phyloP scores from a whole-genome alignment of 805 yeast genomes.

The Candida cerambycidarum region DNA sequence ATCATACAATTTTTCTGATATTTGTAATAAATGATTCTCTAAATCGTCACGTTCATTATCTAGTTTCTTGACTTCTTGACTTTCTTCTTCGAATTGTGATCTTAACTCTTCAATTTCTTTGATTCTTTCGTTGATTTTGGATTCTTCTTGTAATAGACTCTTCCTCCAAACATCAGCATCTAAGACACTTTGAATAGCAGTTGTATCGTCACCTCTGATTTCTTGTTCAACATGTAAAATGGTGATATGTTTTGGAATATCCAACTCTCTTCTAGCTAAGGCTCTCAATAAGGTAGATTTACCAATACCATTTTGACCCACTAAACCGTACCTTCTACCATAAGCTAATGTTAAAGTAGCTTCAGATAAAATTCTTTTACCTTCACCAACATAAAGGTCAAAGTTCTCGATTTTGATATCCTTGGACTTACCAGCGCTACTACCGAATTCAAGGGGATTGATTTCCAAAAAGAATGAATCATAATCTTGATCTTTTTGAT shows the following conservation, averaged over 20 bases:
- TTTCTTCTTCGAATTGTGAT: slow-evolving; percentile 70
- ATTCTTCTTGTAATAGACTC: slow-evolving; percentile 75
- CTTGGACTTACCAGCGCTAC: slow-evolving; percentile 89
- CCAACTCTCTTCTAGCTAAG: slow-evolving; percentile 86
- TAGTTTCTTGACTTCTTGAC: slow-evolving; percentile 70
- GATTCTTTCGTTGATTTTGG: slow-evolving; percentile 69
- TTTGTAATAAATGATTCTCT: slow-evolving; percentile 72
- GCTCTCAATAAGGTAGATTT: slow-evolving; percentile 93
- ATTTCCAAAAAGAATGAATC: slow-evolving; percentile 94
- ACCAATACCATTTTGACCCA: slow-evolving; percentile 99
- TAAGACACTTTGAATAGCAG: slow-evolving; percentile 91
- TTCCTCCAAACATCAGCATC: slow-evolving; percentile 99
- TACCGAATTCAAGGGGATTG: slow-evolving; percentile 88
- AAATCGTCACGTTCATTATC: slow-evolving; percentile 91
- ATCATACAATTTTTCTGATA: slow-evolving; percentile 78
- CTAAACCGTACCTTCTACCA: slow-evolving; percentile 95
- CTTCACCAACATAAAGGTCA: slow-evolving; percentile 94
- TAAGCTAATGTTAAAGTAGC: slow-evolving; percentile 82
- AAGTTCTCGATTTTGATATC: slow-evolving; percentile 91
- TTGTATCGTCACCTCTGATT: slow-evolving; percentile 86
- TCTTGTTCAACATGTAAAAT: slow-evolving; percentile 98
- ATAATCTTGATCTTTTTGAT: slow-evolving; percentile 67
- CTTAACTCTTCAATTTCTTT: slow-evolving; percentile 70
- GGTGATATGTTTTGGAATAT: slow-evolving; percentile 93
- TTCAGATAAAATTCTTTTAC: slow-evolving; percentile 87